Conservation (phyloP, 345 rosid species). For the Eucalyptus erythrocorys region DNA sequence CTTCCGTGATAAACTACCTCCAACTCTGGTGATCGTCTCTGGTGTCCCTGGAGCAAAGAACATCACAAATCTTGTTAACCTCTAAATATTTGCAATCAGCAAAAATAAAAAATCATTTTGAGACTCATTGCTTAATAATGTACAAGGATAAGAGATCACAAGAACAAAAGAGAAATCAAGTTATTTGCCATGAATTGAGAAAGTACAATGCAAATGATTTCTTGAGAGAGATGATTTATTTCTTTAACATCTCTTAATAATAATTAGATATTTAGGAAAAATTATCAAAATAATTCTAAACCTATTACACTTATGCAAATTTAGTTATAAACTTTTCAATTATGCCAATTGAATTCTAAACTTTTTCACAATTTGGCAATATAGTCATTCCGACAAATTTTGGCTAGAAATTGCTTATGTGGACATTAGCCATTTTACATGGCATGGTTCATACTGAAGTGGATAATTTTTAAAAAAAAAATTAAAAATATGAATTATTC, state of each 20-base stretch:
- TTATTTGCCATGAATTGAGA: background rate
- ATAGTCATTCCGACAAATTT: background rate
- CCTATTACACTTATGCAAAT: background rate
- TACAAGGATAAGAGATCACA: background rate
- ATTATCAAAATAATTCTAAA: background rate
- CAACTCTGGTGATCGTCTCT: background rate
- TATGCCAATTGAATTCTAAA: rapidly evolving
- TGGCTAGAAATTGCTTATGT: rapidly evolving
- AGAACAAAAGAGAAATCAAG: background rate
- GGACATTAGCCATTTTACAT: background rate
- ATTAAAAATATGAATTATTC: too few species aligned
- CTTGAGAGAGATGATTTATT: background rate
- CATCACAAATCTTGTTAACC: background rate
- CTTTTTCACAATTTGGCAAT: background rate
- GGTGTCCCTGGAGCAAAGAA: background rate
- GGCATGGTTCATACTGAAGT: rapidly evolving
- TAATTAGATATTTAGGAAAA: background rate
- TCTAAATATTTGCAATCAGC: background rate
- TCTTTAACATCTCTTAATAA: background rate
- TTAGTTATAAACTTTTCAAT: background rate
- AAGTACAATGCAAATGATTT: background rate
- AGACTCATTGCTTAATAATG: background rate
- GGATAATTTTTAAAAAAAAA: too few species aligned
- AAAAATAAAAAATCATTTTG: background rate
- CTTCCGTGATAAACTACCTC: background rate